Evolutionary conservation across 2,329 filamentous ascomycete species (phyloP).

Genomic region (Daldinia sp.): DNA sequence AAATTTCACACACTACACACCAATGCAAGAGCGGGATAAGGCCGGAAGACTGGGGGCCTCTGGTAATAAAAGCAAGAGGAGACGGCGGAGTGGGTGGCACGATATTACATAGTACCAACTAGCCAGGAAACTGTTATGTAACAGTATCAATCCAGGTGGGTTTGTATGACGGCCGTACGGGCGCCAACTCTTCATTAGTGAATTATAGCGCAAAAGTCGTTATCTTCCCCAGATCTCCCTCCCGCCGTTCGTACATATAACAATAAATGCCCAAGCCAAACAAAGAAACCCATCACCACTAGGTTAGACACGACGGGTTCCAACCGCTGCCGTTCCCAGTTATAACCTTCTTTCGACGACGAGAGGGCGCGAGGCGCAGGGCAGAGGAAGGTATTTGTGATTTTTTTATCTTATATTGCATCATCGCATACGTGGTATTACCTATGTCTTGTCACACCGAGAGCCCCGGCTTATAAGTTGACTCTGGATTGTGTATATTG

Average conservation of each 20-base stretch:
- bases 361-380: not conserved
- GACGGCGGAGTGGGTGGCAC: constrained; percentile 15
- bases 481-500: not conserved
- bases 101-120: not conserved
- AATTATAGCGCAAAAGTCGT: constrained; percentile 1
- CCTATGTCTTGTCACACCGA: too few relatives aligned
- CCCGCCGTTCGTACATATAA: too few relatives aligned
- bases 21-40: not conserved
- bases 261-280: too few relatives aligned
- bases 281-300: too few relatives aligned
- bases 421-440: too few relatives aligned
- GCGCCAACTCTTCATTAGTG: not conserved
- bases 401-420: too few relatives aligned
- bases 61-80: not conserved
- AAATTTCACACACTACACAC: not conserved
- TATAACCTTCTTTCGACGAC: not conserved
- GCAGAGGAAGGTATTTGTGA: too few relatives aligned
- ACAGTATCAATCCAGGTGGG: constrained; percentile 5
- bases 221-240: constrained; percentile 23
- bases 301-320: too few relatives aligned
- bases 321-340: not conserved
- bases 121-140: constrained; percentile 28
- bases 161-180: not conserved
- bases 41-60: not conserved
- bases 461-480: not conserved